phyloP scores from a whole-genome alignment of 192 early-diverging fungal genomes.

The Bifiguratus adelaidae region DNA sequence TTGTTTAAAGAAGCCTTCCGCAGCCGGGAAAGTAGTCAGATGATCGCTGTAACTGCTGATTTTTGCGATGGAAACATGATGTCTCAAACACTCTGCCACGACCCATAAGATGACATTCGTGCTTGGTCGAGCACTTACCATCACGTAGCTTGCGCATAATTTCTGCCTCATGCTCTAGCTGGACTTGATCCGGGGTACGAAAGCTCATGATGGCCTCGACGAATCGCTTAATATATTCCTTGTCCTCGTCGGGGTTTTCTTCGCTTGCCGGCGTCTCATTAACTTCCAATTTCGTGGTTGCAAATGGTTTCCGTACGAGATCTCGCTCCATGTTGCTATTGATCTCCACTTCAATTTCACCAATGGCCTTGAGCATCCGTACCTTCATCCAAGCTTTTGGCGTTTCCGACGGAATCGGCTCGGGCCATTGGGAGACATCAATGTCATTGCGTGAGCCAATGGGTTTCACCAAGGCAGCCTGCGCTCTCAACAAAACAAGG shows the following conservation, averaged over 20 bases:
- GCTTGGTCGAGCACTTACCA: not conserved
- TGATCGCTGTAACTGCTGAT: not conserved
- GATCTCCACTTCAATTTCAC: conserved; percentile 4
- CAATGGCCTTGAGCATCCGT: conserved; percentile 3
- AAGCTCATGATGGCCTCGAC: not conserved
- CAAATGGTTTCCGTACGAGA: conserved; percentile 8
- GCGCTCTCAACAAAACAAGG: not conserved
- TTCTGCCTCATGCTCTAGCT: not conserved
- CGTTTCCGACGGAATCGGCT: conserved; percentile 5
- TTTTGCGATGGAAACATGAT: not conserved
- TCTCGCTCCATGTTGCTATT: conserved; percentile 9
- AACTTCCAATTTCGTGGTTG: conserved; percentile 4
- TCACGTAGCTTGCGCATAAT: not conserved
- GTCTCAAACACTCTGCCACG: not conserved
- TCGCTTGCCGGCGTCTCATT: not conserved
- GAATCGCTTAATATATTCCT: not conserved
- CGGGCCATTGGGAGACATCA: conserved; percentile 3
- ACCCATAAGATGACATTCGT: not conserved
- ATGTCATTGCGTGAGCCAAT: conserved; percentile 2
- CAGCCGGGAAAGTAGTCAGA: conserved; percentile 11
- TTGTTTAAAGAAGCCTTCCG: conserved; percentile 46
- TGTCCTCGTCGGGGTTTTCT: not conserved
- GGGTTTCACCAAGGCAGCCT: conserved; percentile 3
- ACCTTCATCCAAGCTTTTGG: conserved; percentile 24
- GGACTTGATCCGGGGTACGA: not conserved